phyloP scores from a whole-genome alignment of 768 basidiomycete species.

The Collybia mongolica region DNA sequence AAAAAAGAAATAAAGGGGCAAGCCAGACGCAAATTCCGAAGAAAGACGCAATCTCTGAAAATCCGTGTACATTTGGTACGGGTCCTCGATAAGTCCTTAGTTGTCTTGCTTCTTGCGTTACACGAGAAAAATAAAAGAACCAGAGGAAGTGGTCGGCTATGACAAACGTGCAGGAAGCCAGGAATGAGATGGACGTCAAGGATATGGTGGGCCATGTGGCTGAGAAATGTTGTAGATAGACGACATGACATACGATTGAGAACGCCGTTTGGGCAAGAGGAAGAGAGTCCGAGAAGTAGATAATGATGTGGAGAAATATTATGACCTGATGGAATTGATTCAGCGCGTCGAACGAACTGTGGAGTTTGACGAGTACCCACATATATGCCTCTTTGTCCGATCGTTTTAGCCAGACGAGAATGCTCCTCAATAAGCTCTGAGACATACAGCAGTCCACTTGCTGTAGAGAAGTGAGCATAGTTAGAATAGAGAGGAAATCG shows the following conservation, averaged over 20 bases:
- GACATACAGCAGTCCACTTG: conserved; percentile 90
- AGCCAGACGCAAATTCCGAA: conserved; percentile 87
- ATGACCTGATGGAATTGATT: conserved; percentile 54
- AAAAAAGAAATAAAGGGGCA: conserved; percentile 89
- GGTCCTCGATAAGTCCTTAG: conserved; percentile 44
- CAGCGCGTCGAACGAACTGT: conserved; percentile 1
- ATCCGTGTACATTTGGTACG: conserved; percentile 39
- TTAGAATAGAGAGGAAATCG: not conserved
- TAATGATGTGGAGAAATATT: conserved; percentile 71
- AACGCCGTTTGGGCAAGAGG: conserved; percentile 75
- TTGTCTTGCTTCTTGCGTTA: conserved; percentile 64
- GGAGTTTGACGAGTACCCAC: conserved; percentile 46
- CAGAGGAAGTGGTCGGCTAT: conserved; percentile 91
- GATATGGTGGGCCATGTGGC: conserved; percentile 90
- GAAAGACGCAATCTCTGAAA: conserved; percentile 80
- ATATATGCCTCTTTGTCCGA: conserved; percentile 87
- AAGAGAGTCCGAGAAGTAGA: conserved; percentile 80
- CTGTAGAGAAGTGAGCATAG: conserved; percentile 36
- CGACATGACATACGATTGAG: conserved; percentile 79
- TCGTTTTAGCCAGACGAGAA: conserved; percentile 71
- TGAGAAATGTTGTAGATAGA: conserved; percentile 95
- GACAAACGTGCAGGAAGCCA: conserved; percentile 83
- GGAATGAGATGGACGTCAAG: conserved; percentile 79
- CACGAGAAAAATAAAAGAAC: conserved; percentile 91
- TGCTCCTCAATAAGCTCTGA: conserved; percentile 97